Percentiles rank a stretch among this genome's conserved stretches.
Evolutionary conservation across 352 stramenopile species (phyloP).

Genomic region (Phytopythium delawarense): DNA sequence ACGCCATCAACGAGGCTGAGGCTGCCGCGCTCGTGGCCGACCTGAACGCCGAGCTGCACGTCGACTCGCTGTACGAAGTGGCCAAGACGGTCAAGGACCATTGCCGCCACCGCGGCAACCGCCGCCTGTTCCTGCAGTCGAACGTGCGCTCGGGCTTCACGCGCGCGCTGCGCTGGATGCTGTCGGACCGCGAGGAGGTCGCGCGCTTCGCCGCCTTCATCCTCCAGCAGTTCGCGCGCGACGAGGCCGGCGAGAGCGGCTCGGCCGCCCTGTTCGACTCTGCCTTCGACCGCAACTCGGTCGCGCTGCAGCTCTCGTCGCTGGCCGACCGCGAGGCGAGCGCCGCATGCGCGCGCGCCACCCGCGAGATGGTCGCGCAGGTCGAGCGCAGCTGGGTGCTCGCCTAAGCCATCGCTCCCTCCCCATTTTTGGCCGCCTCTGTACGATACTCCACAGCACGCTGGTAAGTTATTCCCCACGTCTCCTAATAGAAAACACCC

Average conservation of each 20-base stretch:
- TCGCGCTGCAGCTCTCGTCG: constrained; percentile 41
- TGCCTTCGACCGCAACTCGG: constrained; percentile 56
- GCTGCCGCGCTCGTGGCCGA: constrained; percentile 46
- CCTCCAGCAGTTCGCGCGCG: constrained; percentile 49
- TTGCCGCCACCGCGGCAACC: constrained; percentile 70
- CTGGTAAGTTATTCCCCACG: constrained; percentile 6
- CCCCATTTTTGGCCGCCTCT: not conserved
- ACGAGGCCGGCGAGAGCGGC: constrained; percentile 21
- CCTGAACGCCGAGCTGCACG: constrained; percentile 54
- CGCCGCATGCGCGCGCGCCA: constrained; percentile 34
- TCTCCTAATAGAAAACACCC: not conserved
- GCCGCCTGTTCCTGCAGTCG: constrained; percentile 44
- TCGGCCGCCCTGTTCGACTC: constrained; percentile 40
- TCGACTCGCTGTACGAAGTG: constrained; percentile 59
- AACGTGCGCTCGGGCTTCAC: constrained; percentile 34
- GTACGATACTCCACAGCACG: not conserved
- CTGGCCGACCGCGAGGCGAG: constrained; percentile 24
- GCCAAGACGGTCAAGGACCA: constrained; percentile 62
- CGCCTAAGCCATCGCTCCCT: constrained; percentile 14
- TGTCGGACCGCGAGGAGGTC: constrained; percentile 47
- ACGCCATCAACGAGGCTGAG: constrained; percentile 49
- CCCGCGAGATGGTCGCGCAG: constrained; percentile 42
- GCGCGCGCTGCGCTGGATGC: constrained; percentile 61
- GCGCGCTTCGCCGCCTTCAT: constrained; percentile 66
- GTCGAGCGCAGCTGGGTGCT: constrained; percentile 63